phyloP scores from a whole-genome alignment of 2,329 filamentous ascomycete species.

The Claviceps citrina region DNA sequence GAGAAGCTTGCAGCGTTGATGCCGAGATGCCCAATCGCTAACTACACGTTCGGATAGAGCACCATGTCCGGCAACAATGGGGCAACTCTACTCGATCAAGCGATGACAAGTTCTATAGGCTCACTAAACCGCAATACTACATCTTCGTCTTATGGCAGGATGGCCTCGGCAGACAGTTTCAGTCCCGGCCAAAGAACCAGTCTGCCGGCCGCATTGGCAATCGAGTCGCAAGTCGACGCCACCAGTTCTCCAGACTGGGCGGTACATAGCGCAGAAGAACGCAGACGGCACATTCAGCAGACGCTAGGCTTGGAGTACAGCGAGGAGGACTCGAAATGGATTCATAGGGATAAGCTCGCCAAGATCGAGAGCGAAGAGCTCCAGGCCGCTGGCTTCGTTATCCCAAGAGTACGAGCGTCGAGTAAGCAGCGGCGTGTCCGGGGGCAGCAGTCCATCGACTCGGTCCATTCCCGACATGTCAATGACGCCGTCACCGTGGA shows the following conservation, averaged over 20 bases:
- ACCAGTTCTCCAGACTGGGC: slow-evolving; percentile 7
- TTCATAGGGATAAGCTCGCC: slow-evolving; percentile 70
- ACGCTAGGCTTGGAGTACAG: slow-evolving; percentile 17
- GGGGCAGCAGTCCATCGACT: slow-evolving; percentile 7
- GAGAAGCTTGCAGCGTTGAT: background rate
- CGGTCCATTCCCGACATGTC: slow-evolving; percentile 16
- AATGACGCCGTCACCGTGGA: slow-evolving; percentile 32
- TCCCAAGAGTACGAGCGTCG: slow-evolving; percentile 38
- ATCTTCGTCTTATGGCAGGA: slow-evolving; percentile 16
- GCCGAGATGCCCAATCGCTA: background rate
- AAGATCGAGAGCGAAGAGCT: slow-evolving; percentile 69
- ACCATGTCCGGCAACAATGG: slow-evolving; percentile 6
- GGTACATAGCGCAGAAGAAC: slow-evolving; percentile 12
- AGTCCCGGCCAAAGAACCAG: slow-evolving; percentile 8
- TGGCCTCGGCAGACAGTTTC: slow-evolving; percentile 22
- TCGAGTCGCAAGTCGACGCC: slow-evolving; percentile 13
- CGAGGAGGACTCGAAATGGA: slow-evolving; percentile 60
- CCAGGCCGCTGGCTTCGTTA: slow-evolving; percentile 57
- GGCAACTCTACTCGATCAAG: slow-evolving; percentile 5
- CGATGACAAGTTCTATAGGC: slow-evolving; percentile 9
- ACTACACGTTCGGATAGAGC: slow-evolving; percentile 3
- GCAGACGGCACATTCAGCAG: slow-evolving; percentile 13
- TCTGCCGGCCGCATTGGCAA: slow-evolving; percentile 11
- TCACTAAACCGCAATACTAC: slow-evolving; percentile 14
- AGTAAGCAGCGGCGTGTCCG: slow-evolving; percentile 28